Evolutionary conservation across 805 yeast species (phyloP).

Genomic region (Debaryomyces tyrocola): DNA sequence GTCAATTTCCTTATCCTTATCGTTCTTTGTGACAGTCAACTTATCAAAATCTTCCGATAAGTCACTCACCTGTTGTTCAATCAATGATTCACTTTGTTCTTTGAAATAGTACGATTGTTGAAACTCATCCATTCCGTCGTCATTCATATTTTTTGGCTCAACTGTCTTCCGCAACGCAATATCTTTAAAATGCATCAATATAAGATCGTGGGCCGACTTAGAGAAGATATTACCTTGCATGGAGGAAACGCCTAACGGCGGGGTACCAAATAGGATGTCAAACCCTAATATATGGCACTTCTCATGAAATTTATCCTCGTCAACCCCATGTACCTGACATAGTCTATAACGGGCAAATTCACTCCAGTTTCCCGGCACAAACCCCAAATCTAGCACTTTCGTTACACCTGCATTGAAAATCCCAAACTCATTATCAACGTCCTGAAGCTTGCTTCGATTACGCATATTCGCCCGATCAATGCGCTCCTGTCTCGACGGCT

Average conservation of each 20-base stretch:
- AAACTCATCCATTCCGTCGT: slow-evolving; percentile 2
- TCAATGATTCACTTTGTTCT: slow-evolving; percentile 22
- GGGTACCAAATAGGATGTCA: slow-evolving; percentile 70
- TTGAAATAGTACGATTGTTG: slow-evolving; percentile 26
- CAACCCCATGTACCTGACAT: slow-evolving; percentile 25
- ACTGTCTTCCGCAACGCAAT: slow-evolving; percentile 17
- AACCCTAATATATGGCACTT: slow-evolving; percentile 39
- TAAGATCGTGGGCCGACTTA: slow-evolving; percentile 30
- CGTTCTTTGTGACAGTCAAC: neutral
- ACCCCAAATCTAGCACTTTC: slow-evolving; percentile 40
- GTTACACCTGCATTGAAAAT: slow-evolving; percentile 26
- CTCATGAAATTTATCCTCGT: slow-evolving; percentile 23
- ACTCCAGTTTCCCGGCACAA: slow-evolving; percentile 44
- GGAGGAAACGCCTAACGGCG: slow-evolving; percentile 77
- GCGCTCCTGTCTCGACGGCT: slow-evolving; percentile 22
- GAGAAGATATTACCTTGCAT: slow-evolving; percentile 88
- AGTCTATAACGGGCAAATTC: slow-evolving; percentile 27
- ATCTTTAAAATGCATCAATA: slow-evolving; percentile 28
- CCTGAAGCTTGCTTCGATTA: slow-evolving; percentile 24
- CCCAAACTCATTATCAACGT: slow-evolving; percentile 26
- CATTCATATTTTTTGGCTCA: neutral
- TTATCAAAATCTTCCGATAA: slow-evolving; percentile 6
- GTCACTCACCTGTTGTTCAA: slow-evolving; percentile 22
- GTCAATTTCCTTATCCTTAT: slow-evolving; percentile 7
- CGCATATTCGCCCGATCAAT: slow-evolving; percentile 22